Evolutionary conservation across 495 filamentous ascomycete species (phyloP), one percentile per base, ranked within the genome.

Genomic region (Lasiosphaeria hispida): DNA sequence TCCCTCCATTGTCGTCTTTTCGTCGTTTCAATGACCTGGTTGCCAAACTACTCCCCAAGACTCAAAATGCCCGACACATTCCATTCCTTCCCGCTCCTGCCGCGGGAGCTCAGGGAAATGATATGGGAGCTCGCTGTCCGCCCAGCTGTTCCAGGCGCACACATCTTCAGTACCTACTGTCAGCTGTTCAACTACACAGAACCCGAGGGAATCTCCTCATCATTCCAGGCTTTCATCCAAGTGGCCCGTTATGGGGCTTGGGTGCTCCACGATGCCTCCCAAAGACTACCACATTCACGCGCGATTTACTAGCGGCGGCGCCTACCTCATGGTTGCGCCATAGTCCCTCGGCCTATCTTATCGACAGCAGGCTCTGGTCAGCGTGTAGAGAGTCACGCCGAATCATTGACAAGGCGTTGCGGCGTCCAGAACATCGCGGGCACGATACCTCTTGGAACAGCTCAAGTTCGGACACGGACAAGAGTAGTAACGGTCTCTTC

Each of bases 51-150:
- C n/a, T n/a, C n/a, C n/a, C n/a, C n/a, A n/a, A n/a, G n/a, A n/a
- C n/a, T n/a, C n/a, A n/a, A n/a, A n/a, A n/a, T n/a, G n/a, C n/a
- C n/a, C n/a, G n/a, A n/a, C n/a, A n/a, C n/a, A n/a, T 50, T 50
- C 13, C 19, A 34, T 34, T 15, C 4, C 9, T 50, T 50, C 13
- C 18, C 18, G 3, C 30, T 35, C 3, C 47, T 50, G 3, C 47
- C 47, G 7, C 14, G 4, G 3, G 47, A 50, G 19, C 23, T 50
- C 2, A 34, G 47, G 9, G 47, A 34, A 9, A 3, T 4, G 13
- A 50, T 50, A 9, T 50, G 47, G 47, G 14, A 50, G 47, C 30
- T 34, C 4, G 47, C 19, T 4, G 47, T 50, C 47, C 47, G 47
- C 30, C 47, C 47, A 8, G 47, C 47, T 7, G 18, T 13, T 8